Conservation (phyloP, 306 rosid species). For the Bauhinia variegata region DNA sequence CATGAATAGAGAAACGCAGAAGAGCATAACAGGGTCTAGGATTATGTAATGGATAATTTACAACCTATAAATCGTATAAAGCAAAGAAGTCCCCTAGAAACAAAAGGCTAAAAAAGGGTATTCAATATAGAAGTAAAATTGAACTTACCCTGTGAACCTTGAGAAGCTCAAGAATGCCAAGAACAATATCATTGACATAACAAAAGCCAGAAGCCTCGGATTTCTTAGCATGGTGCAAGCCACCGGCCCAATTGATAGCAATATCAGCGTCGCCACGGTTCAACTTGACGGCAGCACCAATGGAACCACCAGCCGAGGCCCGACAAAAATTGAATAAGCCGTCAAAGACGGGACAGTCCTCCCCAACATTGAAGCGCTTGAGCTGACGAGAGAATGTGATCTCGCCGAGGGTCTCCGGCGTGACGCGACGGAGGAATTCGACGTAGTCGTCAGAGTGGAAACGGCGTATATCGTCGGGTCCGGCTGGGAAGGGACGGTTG, state of each 20-base stretch:
- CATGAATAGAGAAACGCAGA: neutral
- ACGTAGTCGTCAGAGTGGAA: slow-evolving; percentile 76
- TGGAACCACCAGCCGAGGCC: slow-evolving; percentile 79
- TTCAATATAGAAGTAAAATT: neutral
- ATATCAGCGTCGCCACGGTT: slow-evolving; percentile 73
- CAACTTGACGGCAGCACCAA: slow-evolving; percentile 80
- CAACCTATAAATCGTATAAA: neutral
- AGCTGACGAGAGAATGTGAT: slow-evolving; percentile 54
- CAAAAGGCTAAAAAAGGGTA: neutral
- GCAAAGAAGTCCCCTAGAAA: slow-evolving; percentile 1
- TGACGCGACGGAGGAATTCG: slow-evolving; percentile 61
- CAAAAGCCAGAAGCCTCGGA: slow-evolving; percentile 92
- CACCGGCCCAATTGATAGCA: slow-evolving; percentile 83
- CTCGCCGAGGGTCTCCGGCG: slow-evolving; percentile 60
- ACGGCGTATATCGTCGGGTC: slow-evolving; percentile 53
- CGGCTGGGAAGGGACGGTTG: slow-evolving; percentile 73
- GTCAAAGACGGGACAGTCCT: slow-evolving; percentile 84
- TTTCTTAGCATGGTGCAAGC: slow-evolving; percentile 82
- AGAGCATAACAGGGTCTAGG: neutral
- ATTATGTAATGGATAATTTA: neutral
- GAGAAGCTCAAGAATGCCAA: slow-evolving; percentile 90
- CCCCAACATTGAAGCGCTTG: slow-evolving; percentile 80
- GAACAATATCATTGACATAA: slow-evolving; percentile 87
- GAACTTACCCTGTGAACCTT: slow-evolving; percentile 75
- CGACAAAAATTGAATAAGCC: slow-evolving; percentile 76